Conservation (phyloP, 129 eudicot genomes). For the Apium graveolens region DNA sequence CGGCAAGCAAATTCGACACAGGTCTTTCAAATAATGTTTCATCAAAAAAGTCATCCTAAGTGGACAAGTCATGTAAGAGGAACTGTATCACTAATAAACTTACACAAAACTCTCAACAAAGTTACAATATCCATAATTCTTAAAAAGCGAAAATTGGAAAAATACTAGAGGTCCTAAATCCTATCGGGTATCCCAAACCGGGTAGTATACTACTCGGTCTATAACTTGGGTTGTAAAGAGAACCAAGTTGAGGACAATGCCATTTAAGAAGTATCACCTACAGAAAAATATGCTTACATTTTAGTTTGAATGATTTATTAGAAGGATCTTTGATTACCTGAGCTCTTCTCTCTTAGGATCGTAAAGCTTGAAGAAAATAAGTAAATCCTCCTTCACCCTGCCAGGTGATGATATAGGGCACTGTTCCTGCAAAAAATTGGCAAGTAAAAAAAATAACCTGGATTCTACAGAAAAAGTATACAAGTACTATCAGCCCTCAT, state of each 20-base stretch:
- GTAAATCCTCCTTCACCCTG: constrained; percentile 66
- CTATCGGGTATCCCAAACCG: too few species aligned
- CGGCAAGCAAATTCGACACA: not conserved
- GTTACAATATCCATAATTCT: not conserved
- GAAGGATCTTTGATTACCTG: constrained; percentile 32
- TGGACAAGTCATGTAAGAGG: not conserved
- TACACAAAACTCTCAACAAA: not conserved
- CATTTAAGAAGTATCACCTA: not conserved
- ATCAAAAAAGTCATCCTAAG: not conserved
- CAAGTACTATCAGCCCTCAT: not conserved
- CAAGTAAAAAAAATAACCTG: not conserved
- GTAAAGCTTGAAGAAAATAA: constrained; percentile 73
- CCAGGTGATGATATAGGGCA: constrained; percentile 57
- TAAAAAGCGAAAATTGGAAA: too few species aligned
- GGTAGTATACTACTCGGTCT: too few species aligned
- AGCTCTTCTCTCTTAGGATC: constrained; percentile 84
- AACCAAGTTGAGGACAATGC: not conserved
- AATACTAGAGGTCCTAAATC: not conserved
- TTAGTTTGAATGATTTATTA: not conserved
- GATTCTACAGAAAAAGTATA: not conserved
- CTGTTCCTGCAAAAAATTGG: constrained; percentile 45
- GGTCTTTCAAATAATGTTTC: too few species aligned
- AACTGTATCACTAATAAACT: not conserved
- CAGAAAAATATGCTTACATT: not conserved
- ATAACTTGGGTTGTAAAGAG: not conserved